Percentiles rank a stretch among this genome's conserved stretches.
Conservation (phyloP, 441 rosid species). For the Mallotus japonicus region DNA sequence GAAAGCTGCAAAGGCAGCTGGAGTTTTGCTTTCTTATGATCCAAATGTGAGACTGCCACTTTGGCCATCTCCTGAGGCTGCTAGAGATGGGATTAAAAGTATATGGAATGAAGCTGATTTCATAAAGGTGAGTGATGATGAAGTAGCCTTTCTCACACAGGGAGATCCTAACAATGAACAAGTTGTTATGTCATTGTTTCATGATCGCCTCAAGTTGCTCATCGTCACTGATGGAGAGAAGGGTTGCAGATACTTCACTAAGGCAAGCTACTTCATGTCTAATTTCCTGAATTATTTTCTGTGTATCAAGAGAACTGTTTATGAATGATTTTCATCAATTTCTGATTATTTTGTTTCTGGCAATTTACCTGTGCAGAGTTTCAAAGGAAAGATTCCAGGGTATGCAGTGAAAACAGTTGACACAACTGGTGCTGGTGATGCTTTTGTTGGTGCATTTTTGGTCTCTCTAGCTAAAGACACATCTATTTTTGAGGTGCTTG, state of each 20-base stretch:
- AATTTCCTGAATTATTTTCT: neutral
- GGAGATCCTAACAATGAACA: slow-evolving; percentile 55
- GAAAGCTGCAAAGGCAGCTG: slow-evolving; percentile 60
- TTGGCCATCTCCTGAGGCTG: slow-evolving; percentile 61
- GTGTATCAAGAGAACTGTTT: too few species aligned
- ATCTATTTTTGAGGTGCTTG: slow-evolving; percentile 39
- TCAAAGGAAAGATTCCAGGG: slow-evolving; percentile 54
- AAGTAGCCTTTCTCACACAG: slow-evolving; percentile 49
- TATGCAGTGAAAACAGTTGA: slow-evolving; percentile 57
- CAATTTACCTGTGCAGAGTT: slow-evolving; percentile 31
- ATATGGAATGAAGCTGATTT: slow-evolving; percentile 66
- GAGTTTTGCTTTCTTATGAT: slow-evolving; percentile 62
- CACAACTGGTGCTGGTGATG: slow-evolving; percentile 77
- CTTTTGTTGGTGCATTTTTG: slow-evolving; percentile 65
- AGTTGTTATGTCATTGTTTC: slow-evolving; percentile 48
- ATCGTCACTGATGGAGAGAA: slow-evolving; percentile 67
- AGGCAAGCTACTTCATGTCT: slow-evolving; percentile 27
- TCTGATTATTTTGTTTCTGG: neutral
- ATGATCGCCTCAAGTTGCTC: slow-evolving; percentile 57
- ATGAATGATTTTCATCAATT: neutral
- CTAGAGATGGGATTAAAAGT: slow-evolving; percentile 58
- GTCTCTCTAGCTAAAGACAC: slow-evolving; percentile 44
- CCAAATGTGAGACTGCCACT: slow-evolving; percentile 67
- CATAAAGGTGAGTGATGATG: slow-evolving; percentile 72
- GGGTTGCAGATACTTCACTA: slow-evolving; percentile 70